Evolutionary conservation across 192 early-diverging fungal species (phyloP).

Genomic region (Linnemannia schmuckeri): DNA sequence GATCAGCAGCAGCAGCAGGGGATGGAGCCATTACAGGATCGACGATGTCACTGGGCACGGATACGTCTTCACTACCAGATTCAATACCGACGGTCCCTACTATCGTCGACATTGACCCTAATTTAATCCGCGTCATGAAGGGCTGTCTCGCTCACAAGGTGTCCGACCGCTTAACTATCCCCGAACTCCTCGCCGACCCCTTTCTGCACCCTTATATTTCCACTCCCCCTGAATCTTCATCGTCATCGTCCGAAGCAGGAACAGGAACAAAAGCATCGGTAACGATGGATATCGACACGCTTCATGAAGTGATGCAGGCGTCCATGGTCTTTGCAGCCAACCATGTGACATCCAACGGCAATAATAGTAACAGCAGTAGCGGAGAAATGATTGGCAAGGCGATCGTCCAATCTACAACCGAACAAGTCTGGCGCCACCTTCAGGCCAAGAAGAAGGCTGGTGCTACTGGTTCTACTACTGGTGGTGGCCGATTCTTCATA

Average conservation of each 20-base stretch:
- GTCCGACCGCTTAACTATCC: conserved; percentile 75
- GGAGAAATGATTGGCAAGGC: background rate
- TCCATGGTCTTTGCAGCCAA: background rate
- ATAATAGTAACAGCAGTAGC: background rate
- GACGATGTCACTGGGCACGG: background rate
- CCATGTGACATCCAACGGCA: background rate
- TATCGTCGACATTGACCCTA: conserved; percentile 55
- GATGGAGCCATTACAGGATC: background rate
- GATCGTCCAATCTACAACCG: background rate
- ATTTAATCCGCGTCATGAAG: conserved; percentile 73
- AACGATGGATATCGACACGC: background rate
- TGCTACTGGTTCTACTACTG: background rate
- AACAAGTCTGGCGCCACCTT: background rate
- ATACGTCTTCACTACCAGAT: background rate
- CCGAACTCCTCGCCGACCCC: conserved; percentile 73
- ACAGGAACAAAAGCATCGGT: background rate
- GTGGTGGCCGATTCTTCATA: background rate
- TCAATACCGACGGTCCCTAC: background rate
- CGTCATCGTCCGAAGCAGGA: background rate
- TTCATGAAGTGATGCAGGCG: background rate
- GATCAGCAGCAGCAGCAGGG: background rate
- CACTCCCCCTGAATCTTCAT: background rate
- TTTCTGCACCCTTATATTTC: conserved; percentile 59
- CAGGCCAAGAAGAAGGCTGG: background rate
- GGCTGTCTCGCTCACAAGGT: conserved; percentile 79